phyloP scores from a whole-genome alignment of 495 filamentous ascomycete species.

The Lophiotrema nucula region DNA sequence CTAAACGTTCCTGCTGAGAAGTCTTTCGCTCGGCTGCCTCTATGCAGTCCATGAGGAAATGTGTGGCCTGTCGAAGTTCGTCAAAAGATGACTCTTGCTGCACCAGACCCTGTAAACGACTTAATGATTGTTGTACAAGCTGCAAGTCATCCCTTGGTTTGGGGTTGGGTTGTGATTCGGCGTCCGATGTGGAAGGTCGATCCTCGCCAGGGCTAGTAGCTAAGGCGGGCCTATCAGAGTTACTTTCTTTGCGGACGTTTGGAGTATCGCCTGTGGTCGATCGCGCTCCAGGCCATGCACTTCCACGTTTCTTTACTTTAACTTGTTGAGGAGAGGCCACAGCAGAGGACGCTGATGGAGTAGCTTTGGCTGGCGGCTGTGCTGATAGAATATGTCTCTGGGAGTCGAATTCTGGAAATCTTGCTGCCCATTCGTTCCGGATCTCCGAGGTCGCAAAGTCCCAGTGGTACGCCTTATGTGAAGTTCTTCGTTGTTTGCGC shows the following conservation, averaged over 20 bases:
- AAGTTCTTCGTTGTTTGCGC: no score
- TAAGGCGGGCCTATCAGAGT: neutral
- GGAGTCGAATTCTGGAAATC: neutral
- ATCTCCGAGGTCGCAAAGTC: neutral
- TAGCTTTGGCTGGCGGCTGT: neutral
- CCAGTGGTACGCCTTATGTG: no score
- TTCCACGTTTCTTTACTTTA: no score
- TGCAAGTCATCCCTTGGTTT: neutral
- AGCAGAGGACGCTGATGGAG: neutral
- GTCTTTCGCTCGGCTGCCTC: neutral
- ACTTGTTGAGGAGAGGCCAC: neutral
- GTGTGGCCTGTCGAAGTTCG: neutral
- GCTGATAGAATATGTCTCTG: neutral
- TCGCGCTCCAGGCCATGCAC: no score
- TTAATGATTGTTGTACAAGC: neutral
- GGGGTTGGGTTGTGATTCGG: neutral
- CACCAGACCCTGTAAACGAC: neutral
- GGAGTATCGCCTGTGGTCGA: no score
- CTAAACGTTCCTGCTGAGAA: neutral
- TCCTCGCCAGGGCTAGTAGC: neutral
- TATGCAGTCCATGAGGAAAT: neutral
- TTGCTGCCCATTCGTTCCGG: neutral
- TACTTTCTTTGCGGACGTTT: neutral
- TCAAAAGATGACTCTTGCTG: neutral
- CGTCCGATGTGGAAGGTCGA: no score